Percentiles rank a stretch among this genome's conserved stretches.
Conservation (phyloP, 768 basidiomycete species). For the Boletus rufocinnamomeus region DNA sequence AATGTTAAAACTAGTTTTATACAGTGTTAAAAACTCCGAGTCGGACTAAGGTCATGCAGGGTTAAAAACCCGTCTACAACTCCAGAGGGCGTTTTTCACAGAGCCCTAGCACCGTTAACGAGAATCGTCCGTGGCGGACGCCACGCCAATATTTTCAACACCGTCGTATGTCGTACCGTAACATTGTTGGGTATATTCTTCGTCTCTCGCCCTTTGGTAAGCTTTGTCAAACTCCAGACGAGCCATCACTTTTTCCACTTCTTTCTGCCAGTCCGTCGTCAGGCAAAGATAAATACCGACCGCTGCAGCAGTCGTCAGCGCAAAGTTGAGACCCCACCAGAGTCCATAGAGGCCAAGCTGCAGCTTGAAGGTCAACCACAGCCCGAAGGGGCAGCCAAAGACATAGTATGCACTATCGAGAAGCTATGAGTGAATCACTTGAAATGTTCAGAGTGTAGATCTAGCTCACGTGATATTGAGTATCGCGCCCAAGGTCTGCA, state of each 20-base stretch:
- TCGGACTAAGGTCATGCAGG: no score
- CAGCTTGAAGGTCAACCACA: neutral
- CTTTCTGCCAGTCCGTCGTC: conserved; percentile 62
- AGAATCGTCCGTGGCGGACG: no score
- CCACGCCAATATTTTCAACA: no score
- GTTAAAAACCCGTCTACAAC: no score
- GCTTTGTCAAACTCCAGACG: conserved; percentile 48
- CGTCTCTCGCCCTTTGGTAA: no score
- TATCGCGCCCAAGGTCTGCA: neutral
- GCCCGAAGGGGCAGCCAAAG: neutral
- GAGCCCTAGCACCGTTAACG: no score
- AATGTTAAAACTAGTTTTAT: no score
- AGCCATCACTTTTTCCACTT: conserved; percentile 59
- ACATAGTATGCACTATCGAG: neutral
- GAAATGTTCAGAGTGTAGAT: neutral
- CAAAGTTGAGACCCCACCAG: neutral
- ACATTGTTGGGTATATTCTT: no score
- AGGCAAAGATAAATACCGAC: conserved; percentile 44
- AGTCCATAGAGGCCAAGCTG: neutral
- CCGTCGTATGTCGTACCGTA: no score
- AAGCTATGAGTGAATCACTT: neutral
- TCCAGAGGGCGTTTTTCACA: no score
- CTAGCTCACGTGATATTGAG: neutral
- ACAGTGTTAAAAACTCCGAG: no score
- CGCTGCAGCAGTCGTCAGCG: no score